Evolutionary conservation across 2,329 filamentous ascomycete species (phyloP).

Genomic region (Neoarthrinium moseri): DNA sequence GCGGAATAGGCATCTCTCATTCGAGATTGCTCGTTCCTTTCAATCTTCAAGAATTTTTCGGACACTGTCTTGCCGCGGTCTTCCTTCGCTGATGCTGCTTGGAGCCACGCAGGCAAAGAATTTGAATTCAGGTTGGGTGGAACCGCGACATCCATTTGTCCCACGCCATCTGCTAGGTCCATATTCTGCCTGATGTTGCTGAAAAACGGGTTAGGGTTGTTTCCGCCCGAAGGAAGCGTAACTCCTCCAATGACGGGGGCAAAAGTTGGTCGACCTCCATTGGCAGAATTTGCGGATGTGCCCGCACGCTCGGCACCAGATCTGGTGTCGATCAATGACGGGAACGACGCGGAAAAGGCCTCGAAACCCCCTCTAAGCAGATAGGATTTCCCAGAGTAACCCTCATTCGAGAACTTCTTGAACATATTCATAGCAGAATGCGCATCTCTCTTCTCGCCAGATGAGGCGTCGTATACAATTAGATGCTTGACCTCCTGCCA

Average conservation of each 20-base stretch:
- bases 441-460: constrained; percentile 77
- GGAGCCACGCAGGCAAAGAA: constrained; percentile 74
- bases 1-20: constrained; percentile 76
- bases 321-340: constrained; percentile 59
- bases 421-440: constrained; percentile 79
- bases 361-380: constrained; percentile 82
- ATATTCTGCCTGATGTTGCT: constrained; percentile 95
- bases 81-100: constrained; percentile 59
- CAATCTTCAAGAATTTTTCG: constrained; percentile 79
- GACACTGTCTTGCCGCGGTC: constrained; percentile 81
- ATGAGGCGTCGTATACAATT: constrained; percentile 82
- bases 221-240: constrained; percentile 68
- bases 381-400: constrained; percentile 70
- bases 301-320: constrained; percentile 51
- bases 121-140: constrained; percentile 45
- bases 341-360: constrained; percentile 67
- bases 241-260: constrained; percentile 88
- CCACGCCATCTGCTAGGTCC: constrained; percentile 90
- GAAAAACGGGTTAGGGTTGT: constrained; percentile 84
- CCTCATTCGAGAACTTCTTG: constrained; percentile 87
- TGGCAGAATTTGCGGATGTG: constrained; percentile 40
- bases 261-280: constrained; percentile 45
- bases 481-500: constrained; percentile 77
- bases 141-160: constrained; percentile 65
- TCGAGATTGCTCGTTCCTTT: constrained; percentile 82